Evolutionary conservation across 2,329 filamentous ascomycete species (phyloP), one percentile per base, ranked within the genome.

Genomic region (Intubia oerlemansii): DNA sequence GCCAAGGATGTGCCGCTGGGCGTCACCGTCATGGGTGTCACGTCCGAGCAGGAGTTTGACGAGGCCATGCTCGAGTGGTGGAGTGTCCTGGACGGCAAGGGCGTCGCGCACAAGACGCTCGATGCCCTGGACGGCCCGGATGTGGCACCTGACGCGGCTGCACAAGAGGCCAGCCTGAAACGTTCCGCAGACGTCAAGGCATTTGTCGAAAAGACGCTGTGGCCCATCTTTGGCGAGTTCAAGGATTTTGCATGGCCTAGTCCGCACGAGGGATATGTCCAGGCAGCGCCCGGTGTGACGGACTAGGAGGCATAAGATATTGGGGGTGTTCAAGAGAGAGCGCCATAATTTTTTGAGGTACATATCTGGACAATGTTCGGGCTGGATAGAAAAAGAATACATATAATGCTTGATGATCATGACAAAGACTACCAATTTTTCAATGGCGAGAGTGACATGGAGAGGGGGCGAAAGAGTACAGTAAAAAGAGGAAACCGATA

Each of bases 21-120:
- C 15, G 56, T 62, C 13, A 65, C 53, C 32, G 71, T 78, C 24
- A 70, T 75, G 52, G 73, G 73, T 0, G 66, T 76, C 2, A 65
- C 67, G 12, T 65, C 56, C 15, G 51, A 72, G 2, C 51, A 51
- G 2, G 73, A 80, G 44, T 51, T 79, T 3, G 66, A 72, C 34
- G 61, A 74, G 47, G 71, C 68, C 5, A 57, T 62, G 41, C 46
- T 50, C 2, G 53, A 70, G 13, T 73, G 68, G 60, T 52, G 55
- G 34, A 63, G 59, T 31, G 59, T 66, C 10, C 40, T 63, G 10
- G 52, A 55, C 30, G 52, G 51, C 1, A 43, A 61, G 6, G 29
- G 13, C 37, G 44, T 14, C 42, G 37, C n/a, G 24, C 37, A 16
- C 34, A 15, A 11, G 18, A 38, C 20, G 32, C 35, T 10, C n/a